Evolutionary conservation across 805 yeast species (phyloP).

Genomic region (Teunomyces pallodes): DNA sequence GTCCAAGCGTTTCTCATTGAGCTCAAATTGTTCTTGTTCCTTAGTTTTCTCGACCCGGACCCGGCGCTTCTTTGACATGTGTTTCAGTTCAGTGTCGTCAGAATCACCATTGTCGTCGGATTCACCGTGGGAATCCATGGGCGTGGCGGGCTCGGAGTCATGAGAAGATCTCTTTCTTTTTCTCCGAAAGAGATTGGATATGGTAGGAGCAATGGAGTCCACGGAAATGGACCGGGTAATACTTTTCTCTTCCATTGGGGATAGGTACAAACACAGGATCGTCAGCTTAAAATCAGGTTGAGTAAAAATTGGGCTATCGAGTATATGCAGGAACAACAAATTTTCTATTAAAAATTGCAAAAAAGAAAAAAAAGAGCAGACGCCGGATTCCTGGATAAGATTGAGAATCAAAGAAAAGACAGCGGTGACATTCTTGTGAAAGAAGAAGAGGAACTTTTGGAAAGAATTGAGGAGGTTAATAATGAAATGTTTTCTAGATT

Average conservation of each 20-base stretch:
- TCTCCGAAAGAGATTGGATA: conserved; percentile 30
- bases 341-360: no score
- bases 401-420: no score
- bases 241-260: conserved; percentile 4
- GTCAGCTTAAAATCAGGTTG: background rate
- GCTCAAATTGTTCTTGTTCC: conserved; percentile 32
- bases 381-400: no score
- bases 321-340: background rate
- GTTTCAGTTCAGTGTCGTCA: conserved; percentile 10
- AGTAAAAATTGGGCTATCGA: background rate
- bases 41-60: conserved; percentile 26
- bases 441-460: no score
- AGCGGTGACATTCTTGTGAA: no score
- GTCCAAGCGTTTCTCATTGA: conserved; percentile 60
- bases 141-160: conserved; percentile 14
- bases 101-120: conserved; percentile 11
- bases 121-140: conserved; percentile 14
- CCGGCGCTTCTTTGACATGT: conserved; percentile 15
- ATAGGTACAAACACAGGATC: background rate
- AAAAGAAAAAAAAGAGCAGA: no score
- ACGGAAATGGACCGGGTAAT: conserved; percentile 38
- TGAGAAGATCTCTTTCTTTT: conserved; percentile 8
- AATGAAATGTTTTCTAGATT: no score
- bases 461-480: no score
- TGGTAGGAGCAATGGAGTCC: conserved; percentile 38